These are phyloP conservation scores for Mycena polygramma DNA, from an alignment of 768 basidiomycete genomes.

Conservation along the genomic window DNA sequence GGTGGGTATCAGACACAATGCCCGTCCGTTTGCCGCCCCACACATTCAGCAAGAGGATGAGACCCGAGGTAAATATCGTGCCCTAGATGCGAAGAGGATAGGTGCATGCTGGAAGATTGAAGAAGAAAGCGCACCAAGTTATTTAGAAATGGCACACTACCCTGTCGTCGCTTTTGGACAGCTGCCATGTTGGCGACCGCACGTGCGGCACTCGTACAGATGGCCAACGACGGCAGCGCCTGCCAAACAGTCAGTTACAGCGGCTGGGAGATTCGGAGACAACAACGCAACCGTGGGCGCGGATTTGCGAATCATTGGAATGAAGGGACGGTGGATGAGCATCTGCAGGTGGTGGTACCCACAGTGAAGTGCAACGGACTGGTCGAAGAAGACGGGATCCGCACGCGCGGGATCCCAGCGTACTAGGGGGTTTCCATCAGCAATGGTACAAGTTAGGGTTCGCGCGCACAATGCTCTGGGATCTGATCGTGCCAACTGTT, in stretches of 20 bases:
- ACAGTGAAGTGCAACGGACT: conserved; percentile 67
- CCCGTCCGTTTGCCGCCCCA: conserved; percentile 71
- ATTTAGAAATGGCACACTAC: conserved; percentile 41
- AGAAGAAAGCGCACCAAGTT: too few relatives aligned
- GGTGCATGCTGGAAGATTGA: neutral
- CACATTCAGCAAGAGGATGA: conserved; percentile 74
- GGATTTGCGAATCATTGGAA: conserved; percentile 71
- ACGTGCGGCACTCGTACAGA: conserved; percentile 86
- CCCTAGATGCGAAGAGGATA: conserved; percentile 35
- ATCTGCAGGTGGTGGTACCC: conserved; percentile 71
- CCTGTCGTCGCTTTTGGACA: conserved; percentile 51
- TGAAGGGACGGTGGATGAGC: conserved; percentile 82
- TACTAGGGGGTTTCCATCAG: conserved; percentile 48
- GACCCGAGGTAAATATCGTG: conserved; percentile 53
- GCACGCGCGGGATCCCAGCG: conserved; percentile 57
- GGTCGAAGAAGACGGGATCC: conserved; percentile 59
- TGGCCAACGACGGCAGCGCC: conserved; percentile 75
- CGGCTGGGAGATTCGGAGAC: too few relatives aligned
- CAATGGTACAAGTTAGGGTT: neutral
- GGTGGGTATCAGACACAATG: conserved; percentile 56
- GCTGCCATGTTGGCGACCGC: conserved; percentile 82
- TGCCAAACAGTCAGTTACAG: neutral
- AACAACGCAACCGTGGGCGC: conserved; percentile 37
- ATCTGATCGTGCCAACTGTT: conserved; percentile 70
- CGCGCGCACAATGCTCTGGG: conserved; percentile 58